Evolutionary conservation across 441 rosid species (phyloP).

Genomic region (Aquilaria agallochum): DNA sequence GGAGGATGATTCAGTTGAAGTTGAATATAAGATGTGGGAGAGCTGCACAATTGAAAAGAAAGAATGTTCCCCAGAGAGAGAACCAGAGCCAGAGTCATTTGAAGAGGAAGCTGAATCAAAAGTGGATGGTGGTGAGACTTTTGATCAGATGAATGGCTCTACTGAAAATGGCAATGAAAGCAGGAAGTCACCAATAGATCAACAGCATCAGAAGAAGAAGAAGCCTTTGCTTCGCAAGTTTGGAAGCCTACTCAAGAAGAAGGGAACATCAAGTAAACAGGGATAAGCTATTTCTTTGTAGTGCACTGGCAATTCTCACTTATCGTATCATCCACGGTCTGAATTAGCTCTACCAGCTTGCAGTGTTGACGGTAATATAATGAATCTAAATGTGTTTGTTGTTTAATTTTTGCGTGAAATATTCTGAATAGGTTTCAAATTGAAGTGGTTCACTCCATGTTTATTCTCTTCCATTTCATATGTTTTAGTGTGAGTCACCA

Average conservation of each 20-base stretch:
- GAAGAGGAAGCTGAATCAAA: constrained; percentile 69
- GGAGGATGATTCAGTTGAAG: constrained; percentile 68
- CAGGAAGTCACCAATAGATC: constrained; percentile 50
- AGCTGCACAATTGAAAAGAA: constrained; percentile 94
- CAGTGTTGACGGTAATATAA: constrained; percentile 28
- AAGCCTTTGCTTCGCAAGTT: constrained; percentile 83
- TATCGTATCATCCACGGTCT: constrained; percentile 15
- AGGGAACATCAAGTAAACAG: constrained; percentile 56
- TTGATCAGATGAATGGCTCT: constrained; percentile 56
- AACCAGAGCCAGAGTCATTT: constrained; percentile 56
- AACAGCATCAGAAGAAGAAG: constrained; percentile 76
- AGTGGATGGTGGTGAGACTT: constrained; percentile 47
- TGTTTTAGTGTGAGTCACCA: constrained; percentile 21
- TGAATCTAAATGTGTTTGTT: constrained; percentile 36
- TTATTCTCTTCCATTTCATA: constrained; percentile 16
- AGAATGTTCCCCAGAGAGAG: constrained; percentile 77
- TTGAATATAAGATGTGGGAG: constrained; percentile 89
- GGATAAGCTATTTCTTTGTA: not conserved
- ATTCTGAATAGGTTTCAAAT: constrained; percentile 32
- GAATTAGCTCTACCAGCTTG: constrained; percentile 21
- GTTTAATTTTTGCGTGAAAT: constrained; percentile 26
- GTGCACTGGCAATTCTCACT: too few species aligned
- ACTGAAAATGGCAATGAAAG: constrained; percentile 50
- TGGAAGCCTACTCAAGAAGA: constrained; percentile 84
- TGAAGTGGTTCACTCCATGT: constrained; percentile 40